Evolutionary conservation across 495 filamentous ascomycete genomes (phyloP), one percentile per base, ranked within the genome.

Genomic region (Clohesyomyces aquaticus): DNA sequence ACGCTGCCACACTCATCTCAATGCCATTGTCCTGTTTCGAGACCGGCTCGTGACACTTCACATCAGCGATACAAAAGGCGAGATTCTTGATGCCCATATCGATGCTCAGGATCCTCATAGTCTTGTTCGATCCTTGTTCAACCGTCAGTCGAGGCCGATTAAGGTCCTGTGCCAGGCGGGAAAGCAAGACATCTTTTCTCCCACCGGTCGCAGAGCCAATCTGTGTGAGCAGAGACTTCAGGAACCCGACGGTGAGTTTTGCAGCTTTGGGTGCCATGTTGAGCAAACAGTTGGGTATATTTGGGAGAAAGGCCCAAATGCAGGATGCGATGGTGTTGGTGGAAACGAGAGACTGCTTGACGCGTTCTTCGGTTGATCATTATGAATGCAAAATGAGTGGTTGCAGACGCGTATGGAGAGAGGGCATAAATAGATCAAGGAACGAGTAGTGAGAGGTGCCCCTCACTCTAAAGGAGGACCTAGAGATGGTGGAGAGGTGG

Each of bases 41-140:
- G 12, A n/a, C 0, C 9, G 14, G 4, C 6, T 2, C 1, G 1
- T 55, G 11, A 10, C 22, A 1, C 16, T 38, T 61, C 3, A 81
- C 66, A 42, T 82, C 73, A 52, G 87, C 69, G 35, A 90, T 74
- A 72, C 86, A 88, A 72, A 87, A 91, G 14, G 91, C 93, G 16
- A 96, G 77, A 76, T 94, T 95, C 43, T 84, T 83, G 69, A 97
- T 87, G 45, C 92, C 91, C 83, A 96, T 86, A 75, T 96, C 91
- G 68, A 94, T 88, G 72, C 90, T 91, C 22, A 97, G 72, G 50
- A 98, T 82, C 25, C 76, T 58, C 3, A 23, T 49, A 11, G 29
- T 42, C 22, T 57, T 49, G 16, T 32, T 47, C 8, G 4, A 3
- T n/a, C 4, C 18, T 3, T 3, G 1, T 14, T 2, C 10, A 21